phyloP scores from a whole-genome alignment of 805 yeast genomes.

The Lachancea mirantina region DNA sequence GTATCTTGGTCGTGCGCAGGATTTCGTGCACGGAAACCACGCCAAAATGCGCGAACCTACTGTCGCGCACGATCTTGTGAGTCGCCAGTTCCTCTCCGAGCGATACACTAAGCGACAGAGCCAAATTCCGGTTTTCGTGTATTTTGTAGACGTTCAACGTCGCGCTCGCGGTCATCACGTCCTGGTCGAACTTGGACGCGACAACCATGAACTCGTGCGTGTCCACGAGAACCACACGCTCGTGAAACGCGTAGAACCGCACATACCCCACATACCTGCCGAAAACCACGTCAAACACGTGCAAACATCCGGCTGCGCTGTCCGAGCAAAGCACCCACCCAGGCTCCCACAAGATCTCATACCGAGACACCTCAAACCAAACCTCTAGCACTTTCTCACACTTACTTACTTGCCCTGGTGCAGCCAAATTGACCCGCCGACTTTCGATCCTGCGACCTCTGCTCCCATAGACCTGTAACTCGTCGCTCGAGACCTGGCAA shows the following conservation, averaged over 20 bases:
- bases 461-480: conserved; percentile 1
- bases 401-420: conserved; percentile 4
- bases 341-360: conserved; percentile 10
- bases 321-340: conserved; percentile 12
- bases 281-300: conserved; percentile 11
- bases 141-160: conserved; percentile 5
- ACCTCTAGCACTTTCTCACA: conserved; percentile 9
- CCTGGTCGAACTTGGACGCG: conserved; percentile 4
- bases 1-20: neutral
- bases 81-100: neutral
- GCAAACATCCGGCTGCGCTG: conserved; percentile 8
- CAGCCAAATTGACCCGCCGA: neutral
- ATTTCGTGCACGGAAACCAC: conserved; percentile 1
- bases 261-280: conserved; percentile 13
- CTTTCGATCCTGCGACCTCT: conserved; percentile 1
- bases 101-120: too few relatives aligned
- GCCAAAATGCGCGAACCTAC: neutral
- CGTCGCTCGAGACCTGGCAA: conserved; percentile 2
- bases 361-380: conserved; percentile 11
- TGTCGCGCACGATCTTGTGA: neutral
- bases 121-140: neutral
- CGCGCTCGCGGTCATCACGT: conserved; percentile 1
- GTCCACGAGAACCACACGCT: neutral
- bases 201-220: conserved; percentile 3
- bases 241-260: neutral